Evolutionary conservation across 805 yeast species (phyloP), one percentile per base, ranked within the genome.

Genomic region (Kurtzmaniella cleridarum): DNA sequence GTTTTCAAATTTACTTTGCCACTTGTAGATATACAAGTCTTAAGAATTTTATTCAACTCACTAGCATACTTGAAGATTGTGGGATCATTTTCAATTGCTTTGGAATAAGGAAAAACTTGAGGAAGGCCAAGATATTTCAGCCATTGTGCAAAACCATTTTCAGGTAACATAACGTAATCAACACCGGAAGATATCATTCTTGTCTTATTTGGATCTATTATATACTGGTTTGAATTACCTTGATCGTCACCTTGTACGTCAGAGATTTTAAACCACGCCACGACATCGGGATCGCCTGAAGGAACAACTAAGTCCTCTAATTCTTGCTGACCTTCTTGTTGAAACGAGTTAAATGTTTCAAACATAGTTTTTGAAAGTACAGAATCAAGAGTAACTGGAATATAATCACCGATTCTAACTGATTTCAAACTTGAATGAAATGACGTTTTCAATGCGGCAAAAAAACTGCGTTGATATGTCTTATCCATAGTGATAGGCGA

Each of bases 241-340:
- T 38, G 28, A 3, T 32, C 42, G 2, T 41, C 36, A 23, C 35
- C 34, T 3, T 51, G 58, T 3, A 80, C 64, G 5, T 75, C 81
- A 2, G 76, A 68, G 2, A 91, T 75, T 47, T 76, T 76, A 59
- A 89, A 91, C 96, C 96, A 91, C 0, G 89, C 95, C 14, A 90
- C 73, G 0, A 77, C 66, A 54, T 89, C 87, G 1, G 85, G 79
- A 16, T 69, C 69, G 0, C 86, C 87, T 2, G 64, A 59, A 0
- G 89, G 88, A 2, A 76, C 60, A 3, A 69, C 62, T 2, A 43
- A 54, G 1, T 56, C 59, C 47, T 54, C 67, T 52, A 34, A 41
- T 23, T 37, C 26, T 24, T 28, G 15, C 12, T 20, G 32, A 10
- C 37, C 37, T 12, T 30, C 39, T 27, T 27, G 30, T 27, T 27